Evolutionary conservation across 2,329 filamentous ascomycete genomes (phyloP).

Genomic region (Fusarium poae): DNA sequence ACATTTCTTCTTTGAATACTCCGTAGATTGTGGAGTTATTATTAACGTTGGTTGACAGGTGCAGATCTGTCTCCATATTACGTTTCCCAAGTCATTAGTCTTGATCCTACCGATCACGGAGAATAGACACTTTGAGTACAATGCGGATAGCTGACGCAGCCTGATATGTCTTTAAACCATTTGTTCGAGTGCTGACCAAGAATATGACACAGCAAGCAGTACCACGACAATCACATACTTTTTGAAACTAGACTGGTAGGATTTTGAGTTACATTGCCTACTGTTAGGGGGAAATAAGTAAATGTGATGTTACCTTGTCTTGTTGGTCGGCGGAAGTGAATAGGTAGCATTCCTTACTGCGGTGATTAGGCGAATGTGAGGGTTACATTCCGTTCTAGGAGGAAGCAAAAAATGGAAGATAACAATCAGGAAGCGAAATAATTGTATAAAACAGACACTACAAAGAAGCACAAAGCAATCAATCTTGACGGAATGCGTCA

Average conservation of each 20-base stretch:
- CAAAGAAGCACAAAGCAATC: not conserved
- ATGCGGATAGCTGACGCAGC: too few species aligned
- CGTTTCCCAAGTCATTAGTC: not conserved
- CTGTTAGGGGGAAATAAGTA: not conserved
- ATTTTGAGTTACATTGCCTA: not conserved
- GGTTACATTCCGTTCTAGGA: conserved; percentile 2
- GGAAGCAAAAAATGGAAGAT: not conserved
- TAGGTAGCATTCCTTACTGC: not conserved
- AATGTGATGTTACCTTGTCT: not conserved
- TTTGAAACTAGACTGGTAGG: not conserved
- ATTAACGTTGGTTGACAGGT: not conserved
- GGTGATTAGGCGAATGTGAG: conserved; percentile 8
- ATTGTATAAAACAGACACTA: too few species aligned
- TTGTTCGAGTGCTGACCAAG: not conserved
- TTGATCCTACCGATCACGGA: not conserved
- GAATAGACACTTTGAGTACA: not conserved
- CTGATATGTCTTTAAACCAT: not conserved
- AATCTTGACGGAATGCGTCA: not conserved
- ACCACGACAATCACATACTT: not conserved
- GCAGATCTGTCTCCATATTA: not conserved
- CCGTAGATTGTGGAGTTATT: not conserved
- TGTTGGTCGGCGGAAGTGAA: not conserved
- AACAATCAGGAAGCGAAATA: not conserved
- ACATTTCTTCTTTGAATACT: not conserved
- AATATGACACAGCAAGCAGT: not conserved